Percentiles rank a stretch among this genome's conserved stretches.
These are phyloP conservation scores for Candida peoriensis DNA, from an alignment of 805 yeast species.

Conservation along the genomic window DNA sequence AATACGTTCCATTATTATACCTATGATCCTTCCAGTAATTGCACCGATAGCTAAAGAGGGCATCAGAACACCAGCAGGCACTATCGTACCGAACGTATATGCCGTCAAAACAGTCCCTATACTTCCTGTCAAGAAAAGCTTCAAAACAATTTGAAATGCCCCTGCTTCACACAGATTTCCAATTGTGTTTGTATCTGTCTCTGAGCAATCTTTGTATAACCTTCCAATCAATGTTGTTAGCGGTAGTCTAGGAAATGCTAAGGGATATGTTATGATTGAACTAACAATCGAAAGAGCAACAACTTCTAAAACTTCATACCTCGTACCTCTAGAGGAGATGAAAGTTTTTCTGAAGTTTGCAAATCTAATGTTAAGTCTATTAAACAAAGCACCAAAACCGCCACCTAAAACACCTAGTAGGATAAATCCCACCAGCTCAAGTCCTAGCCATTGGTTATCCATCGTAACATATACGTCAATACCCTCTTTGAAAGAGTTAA, in stretches of 20 bases:
- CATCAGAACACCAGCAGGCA: slow-evolving; percentile 66
- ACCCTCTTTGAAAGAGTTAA: slow-evolving; percentile 44
- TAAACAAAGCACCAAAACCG: slow-evolving; percentile 51
- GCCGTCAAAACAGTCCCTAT: slow-evolving; percentile 59
- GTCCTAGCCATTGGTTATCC: slow-evolving; percentile 64
- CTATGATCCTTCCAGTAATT: slow-evolving; percentile 49
- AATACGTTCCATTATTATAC: slow-evolving; percentile 43
- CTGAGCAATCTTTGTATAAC: slow-evolving; percentile 63
- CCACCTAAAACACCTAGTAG: slow-evolving; percentile 70
- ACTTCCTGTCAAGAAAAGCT: slow-evolving; percentile 21
- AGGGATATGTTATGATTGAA: slow-evolving; percentile 49
- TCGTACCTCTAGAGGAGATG: slow-evolving; percentile 17
- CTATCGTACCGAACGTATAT: slow-evolving; percentile 60
- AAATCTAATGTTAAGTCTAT: slow-evolving; percentile 40
- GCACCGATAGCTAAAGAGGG: slow-evolving; percentile 65
- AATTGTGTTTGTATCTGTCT: slow-evolving; percentile 19
- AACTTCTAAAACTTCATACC: slow-evolving; percentile 43
- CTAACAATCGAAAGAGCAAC: slow-evolving; percentile 44
- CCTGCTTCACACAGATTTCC: slow-evolving; percentile 23
- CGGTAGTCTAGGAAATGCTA: slow-evolving; percentile 48
- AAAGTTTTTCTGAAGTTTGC: slow-evolving; percentile 29
- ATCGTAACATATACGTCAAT: slow-evolving; percentile 60
- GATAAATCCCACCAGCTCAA: slow-evolving; percentile 72
- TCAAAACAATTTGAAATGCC: slow-evolving; percentile 5
- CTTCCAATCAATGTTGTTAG: slow-evolving; percentile 52